Percentiles rank a stretch among this genome's conserved stretches.
These are phyloP conservation scores for Serendipita sp. DNA, from an alignment of 768 basidiomycete genomes.

Conservation along the genomic window DNA sequence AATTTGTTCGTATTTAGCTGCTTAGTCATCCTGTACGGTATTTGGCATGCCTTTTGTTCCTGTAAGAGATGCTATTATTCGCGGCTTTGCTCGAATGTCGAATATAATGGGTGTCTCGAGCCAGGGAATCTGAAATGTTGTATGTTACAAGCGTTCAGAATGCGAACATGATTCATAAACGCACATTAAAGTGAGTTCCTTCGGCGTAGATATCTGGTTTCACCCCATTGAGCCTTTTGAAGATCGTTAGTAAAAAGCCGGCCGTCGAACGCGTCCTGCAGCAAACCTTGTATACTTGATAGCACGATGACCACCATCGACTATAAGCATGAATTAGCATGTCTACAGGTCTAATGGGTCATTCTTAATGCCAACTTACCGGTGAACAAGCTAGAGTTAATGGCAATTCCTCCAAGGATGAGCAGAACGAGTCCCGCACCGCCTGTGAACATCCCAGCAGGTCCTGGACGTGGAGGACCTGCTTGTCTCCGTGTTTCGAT, in stretches of 20 bases:
- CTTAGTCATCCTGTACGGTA: neutral
- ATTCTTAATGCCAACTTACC: constrained; percentile 38
- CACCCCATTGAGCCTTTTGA: constrained; percentile 62
- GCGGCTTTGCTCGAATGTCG: constrained; percentile 95
- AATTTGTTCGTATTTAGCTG: constrained; percentile 85
- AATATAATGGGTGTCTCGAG: constrained; percentile 93
- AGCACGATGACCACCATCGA: constrained; percentile 98
- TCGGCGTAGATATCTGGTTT: constrained; percentile 70
- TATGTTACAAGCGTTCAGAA: neutral
- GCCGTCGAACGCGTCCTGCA: neutral
- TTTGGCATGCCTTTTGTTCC: constrained; percentile 80
- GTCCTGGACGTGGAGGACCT: neutral
- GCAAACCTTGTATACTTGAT: constrained; percentile 89
- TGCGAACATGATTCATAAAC: constrained; percentile 15
- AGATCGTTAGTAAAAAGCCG: constrained; percentile 9
- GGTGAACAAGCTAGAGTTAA: constrained; percentile 86
- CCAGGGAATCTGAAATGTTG: constrained; percentile 67
- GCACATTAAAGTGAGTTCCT: constrained; percentile 85
- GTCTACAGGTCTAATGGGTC: neutral
- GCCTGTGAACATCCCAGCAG: constrained; percentile 10
- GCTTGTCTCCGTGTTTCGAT: neutral
- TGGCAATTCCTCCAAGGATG: constrained; percentile 59
- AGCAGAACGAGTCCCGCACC: constrained; percentile 36
- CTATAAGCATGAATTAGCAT: constrained; percentile 28
- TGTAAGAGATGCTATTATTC: constrained; percentile 91